Base-by-base conservation (phyloP, 345 rosid genomes). In the Eucalyptus rudis region DNA sequence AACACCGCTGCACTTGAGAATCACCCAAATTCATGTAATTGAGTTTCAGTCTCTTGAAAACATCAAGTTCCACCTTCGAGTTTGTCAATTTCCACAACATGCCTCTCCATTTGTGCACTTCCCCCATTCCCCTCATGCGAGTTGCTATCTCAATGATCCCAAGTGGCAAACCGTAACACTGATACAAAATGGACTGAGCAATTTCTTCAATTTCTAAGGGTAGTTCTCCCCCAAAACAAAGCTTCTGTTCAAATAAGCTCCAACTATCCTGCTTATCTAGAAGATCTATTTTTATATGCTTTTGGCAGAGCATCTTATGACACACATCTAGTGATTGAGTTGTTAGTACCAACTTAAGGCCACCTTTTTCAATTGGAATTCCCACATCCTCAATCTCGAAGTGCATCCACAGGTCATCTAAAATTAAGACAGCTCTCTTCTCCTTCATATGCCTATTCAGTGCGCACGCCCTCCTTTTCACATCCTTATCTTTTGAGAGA, bases 101-200 rank as follows among this genome's bases (percentile, higher is more conserved):
- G 22, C 29, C 45, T 44, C n/a, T 79, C 93, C 93, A 90, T 20
- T 56, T 71, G 2, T 31, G 17, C 47, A 87, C n/a, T 13, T 87
- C 88, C 58, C 40, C 1, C 6, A 80, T 49, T 17, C 89, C 89
- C 64, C 86, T 93, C 92, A 93, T 84, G 51, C 25, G n/a, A 87
- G 49, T 40, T 7, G 90, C 92, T 7, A 88, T 87, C 14, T 45
- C 45, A 45, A 80, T 56, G 20, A 93, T 88, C 2, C 50, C 90
- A 9, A 89, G 88, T 3, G 93, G 93, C 25, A 93, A 44, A 24
- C 93, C 88, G 2, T 2, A 86, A 87, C 93, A 90, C 54, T 56
- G 25, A 1, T 27, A 3, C 2, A 36, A 85, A 68, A 91, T 68
- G 9, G 10, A 7, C 12, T 17, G 10, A 8, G 87, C 91, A 24